A percentile compares a stretch with the other conserved stretches of the same genome.
Evolutionary conservation across 768 basidiomycete genomes (phyloP).

Genomic region (Boletales sp.): DNA sequence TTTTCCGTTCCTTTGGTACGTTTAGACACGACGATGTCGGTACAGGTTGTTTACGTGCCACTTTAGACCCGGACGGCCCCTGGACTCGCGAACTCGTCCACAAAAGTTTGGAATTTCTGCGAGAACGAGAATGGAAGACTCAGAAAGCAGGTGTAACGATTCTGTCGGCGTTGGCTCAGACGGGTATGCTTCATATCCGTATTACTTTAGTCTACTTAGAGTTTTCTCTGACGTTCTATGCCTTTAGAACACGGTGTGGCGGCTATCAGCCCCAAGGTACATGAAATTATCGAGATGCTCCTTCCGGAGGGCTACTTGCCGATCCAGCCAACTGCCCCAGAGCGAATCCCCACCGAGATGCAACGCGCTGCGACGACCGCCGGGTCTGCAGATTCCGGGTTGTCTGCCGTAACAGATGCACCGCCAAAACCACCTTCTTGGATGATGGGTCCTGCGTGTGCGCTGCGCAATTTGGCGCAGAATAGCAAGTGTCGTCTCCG

Average conservation of each 20-base stretch:
- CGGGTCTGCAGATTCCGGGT: background rate
- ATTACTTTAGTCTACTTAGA: background rate
- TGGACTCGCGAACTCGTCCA: conserved; percentile 14
- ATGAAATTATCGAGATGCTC: conserved; percentile 17
- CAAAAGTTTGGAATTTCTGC: conserved; percentile 6
- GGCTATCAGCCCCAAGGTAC: conserved; percentile 3
- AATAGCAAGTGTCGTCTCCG: conserved; percentile 1
- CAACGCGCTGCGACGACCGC: background rate
- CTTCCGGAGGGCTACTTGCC: conserved; percentile 10
- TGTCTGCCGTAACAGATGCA: background rate
- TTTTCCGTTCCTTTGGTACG: conserved; percentile 18
- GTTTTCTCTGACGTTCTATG: background rate
- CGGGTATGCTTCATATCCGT: conserved; percentile 3
- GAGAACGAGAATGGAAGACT: conserved; percentile 5
- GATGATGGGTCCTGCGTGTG: conserved; percentile 25
- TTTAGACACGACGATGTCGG: background rate
- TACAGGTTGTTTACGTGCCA: no score
- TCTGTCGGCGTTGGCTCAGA: conserved; percentile 20
- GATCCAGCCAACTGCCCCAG: background rate
- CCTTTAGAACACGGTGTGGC: conserved; percentile 13
- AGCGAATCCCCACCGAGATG: background rate
- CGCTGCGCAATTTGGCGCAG: conserved; percentile 17
- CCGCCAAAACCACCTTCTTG: conserved; percentile 9
- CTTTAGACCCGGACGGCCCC: conserved; percentile 6
- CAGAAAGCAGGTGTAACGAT: conserved; percentile 24